Percentiles rank a stretch among this genome's conserved stretches.
Evolutionary conservation across 2,329 filamentous ascomycete genomes (phyloP).

Genomic region (Plenodomus biglobosus): DNA sequence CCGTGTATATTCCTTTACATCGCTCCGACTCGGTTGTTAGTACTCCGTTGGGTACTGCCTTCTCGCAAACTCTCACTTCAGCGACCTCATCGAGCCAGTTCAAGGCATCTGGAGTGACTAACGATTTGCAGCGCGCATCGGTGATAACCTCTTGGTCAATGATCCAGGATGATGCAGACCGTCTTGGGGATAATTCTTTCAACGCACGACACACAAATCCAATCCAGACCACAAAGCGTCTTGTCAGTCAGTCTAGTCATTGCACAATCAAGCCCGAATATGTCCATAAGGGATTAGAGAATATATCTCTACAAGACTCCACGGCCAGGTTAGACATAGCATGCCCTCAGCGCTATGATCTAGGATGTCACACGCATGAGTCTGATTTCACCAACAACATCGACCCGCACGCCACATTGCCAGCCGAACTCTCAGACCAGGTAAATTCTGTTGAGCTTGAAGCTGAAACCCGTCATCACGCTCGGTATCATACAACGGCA

Average conservation of each 20-base stretch:
- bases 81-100: not conserved
- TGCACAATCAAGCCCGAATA: too few relatives aligned
- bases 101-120: too few relatives aligned
- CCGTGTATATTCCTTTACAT: slow-evolving; percentile 1
- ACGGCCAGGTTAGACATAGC: not conserved
- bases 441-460: not conserved
- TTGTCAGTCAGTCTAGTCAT: not conserved
- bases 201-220: not conserved
- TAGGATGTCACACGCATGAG: not conserved
- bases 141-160: slow-evolving; percentile 1
- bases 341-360: too few relatives aligned
- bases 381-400: not conserved
- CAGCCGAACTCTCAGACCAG: not conserved
- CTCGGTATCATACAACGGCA: slow-evolving; percentile 1
- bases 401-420: not conserved
- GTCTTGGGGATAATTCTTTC: not conserved
- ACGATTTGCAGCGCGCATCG: not conserved
- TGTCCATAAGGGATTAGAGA: too few relatives aligned
- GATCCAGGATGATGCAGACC: not conserved
- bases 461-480: not conserved
- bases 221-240: not conserved
- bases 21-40: slow-evolving; percentile 3
- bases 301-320: too few relatives aligned
- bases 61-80: not conserved
- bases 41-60: slow-evolving; percentile 18